phyloP scores from a whole-genome alignment of 1,139 yeast genomes.

The Saccharomycopsis hybrid region DNA sequence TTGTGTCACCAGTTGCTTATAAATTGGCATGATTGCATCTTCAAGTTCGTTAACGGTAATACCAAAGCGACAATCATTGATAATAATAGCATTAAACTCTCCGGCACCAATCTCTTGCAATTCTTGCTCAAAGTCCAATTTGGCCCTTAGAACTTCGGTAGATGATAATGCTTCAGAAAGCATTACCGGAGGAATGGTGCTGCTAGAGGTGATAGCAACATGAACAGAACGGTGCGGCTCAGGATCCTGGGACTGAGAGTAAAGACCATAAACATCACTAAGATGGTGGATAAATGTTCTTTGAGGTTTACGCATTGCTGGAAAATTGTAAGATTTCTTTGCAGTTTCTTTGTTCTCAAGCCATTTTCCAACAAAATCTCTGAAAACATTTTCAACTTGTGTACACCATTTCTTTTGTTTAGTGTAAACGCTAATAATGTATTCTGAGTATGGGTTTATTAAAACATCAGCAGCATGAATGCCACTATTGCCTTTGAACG shows the following conservation, averaged over 20 bases:
- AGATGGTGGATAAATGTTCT: slow-evolving; percentile 66
- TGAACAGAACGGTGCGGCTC: slow-evolving; percentile 76
- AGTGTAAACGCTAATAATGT: slow-evolving; percentile 37
- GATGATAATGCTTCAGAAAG: slow-evolving; percentile 29
- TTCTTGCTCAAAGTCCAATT: slow-evolving; percentile 31
- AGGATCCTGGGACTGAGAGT: slow-evolving; percentile 70
- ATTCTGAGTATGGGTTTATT: slow-evolving; percentile 37
- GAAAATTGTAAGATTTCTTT: slow-evolving; percentile 48
- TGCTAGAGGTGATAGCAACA: slow-evolving; percentile 36
- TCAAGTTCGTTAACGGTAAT: slow-evolving; percentile 23
- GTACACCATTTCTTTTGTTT: slow-evolving; percentile 60
- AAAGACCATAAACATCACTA: slow-evolving; percentile 51
- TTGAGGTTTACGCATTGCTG: slow-evolving; percentile 66
- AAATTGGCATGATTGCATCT: slow-evolving; percentile 26
- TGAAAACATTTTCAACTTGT: slow-evolving; percentile 49
- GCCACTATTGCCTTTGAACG: background rate
- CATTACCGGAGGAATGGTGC: slow-evolving; percentile 31
- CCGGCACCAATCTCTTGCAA: slow-evolving; percentile 28
- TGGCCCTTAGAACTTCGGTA: slow-evolving; percentile 22
- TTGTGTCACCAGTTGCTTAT: slow-evolving; percentile 20
- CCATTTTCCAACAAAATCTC: slow-evolving; percentile 36
- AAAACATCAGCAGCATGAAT: slow-evolving; percentile 26
- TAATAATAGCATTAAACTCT: slow-evolving; percentile 23
- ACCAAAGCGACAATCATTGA: slow-evolving; percentile 22
- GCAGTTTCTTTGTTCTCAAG: slow-evolving; percentile 27